Evolutionary conservation across 1,139 yeast species (phyloP).

Genomic region (Yamadazyma pseudoaaseri): DNA sequence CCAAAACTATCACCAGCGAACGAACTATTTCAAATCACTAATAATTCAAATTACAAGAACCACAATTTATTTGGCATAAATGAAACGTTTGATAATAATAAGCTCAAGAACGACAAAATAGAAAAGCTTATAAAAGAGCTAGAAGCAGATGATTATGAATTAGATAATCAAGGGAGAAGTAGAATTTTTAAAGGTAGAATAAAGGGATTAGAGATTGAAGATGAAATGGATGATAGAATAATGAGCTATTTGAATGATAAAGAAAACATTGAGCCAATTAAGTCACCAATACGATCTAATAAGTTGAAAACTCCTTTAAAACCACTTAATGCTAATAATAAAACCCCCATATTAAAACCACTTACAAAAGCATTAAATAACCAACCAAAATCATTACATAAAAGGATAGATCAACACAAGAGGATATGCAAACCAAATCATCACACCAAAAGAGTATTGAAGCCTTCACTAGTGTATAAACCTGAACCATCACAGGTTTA

Average conservation of each 20-base stretch:
- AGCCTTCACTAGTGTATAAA: constrained; percentile 41
- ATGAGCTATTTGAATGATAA: constrained; percentile 31
- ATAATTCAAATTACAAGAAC: constrained; percentile 10
- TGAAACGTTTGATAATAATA: constrained; percentile 16
- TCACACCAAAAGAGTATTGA: constrained; percentile 24
- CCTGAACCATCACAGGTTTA: constrained; percentile 36
- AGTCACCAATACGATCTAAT: constrained; percentile 18
- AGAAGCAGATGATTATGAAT: constrained; percentile 29
- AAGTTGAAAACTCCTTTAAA: constrained; percentile 25
- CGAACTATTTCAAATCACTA: constrained; percentile 43
- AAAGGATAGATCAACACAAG: constrained; percentile 3
- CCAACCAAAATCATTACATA: neutral
- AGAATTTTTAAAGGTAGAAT: constrained; percentile 42
- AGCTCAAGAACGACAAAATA: constrained; percentile 36
- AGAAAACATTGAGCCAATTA: constrained; percentile 38
- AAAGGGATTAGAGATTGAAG: constrained; percentile 16
- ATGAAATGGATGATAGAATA: constrained; percentile 30
- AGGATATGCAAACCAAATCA: constrained; percentile 47
- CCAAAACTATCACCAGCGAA: constrained; percentile 4
- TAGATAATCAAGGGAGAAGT: constrained; percentile 50
- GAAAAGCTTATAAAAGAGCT: constrained; percentile 34
- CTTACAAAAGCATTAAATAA: constrained; percentile 11
- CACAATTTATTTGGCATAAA: constrained; percentile 16
- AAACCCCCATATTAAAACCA: constrained; percentile 34
- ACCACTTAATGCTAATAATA: constrained; percentile 15